A percentile compares a stretch with the other conserved stretches of the same genome.
Evolutionary conservation across 345 rosid genomes (phyloP).

Genomic region (Gossypium arboreum): DNA sequence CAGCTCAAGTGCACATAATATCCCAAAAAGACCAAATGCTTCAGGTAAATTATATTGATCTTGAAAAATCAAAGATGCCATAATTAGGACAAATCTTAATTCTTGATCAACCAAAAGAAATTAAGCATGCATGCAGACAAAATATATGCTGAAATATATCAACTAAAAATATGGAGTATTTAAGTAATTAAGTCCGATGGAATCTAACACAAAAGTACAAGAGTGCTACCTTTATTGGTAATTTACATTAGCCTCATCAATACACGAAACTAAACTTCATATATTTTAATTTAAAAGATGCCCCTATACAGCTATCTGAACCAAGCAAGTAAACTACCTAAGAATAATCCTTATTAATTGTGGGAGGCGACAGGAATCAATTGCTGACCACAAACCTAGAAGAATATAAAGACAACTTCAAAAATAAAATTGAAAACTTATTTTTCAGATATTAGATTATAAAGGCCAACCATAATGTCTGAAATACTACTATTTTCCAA

Average conservation of each 20-base stretch:
- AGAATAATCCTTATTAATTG: conserved; percentile 9
- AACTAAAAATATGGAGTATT: neutral
- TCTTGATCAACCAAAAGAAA: conserved; percentile 7
- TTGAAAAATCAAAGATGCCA: neutral
- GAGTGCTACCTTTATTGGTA: neutral
- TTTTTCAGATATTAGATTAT: neutral
- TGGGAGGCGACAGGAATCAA: neutral
- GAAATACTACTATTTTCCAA: neutral
- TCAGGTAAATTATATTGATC: neutral
- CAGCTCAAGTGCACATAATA: neutral
- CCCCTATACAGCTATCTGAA: neutral
- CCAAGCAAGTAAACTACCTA: neutral
- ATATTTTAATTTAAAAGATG: neutral
- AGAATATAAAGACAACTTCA: neutral
- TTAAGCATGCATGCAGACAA: neutral
- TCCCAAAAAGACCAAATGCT: neutral
- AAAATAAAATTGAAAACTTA: neutral
- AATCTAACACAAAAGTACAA: neutral
- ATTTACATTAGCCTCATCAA: neutral
- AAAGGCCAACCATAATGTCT: neutral
- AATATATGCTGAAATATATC: conserved; percentile 9
- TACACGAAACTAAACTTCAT: neutral
- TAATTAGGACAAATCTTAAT: neutral
- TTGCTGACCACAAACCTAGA: neutral
- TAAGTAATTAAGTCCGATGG: neutral